phyloP scores from a whole-genome alignment of 305 asterid genomes.

The Fraxinus velutina region DNA sequence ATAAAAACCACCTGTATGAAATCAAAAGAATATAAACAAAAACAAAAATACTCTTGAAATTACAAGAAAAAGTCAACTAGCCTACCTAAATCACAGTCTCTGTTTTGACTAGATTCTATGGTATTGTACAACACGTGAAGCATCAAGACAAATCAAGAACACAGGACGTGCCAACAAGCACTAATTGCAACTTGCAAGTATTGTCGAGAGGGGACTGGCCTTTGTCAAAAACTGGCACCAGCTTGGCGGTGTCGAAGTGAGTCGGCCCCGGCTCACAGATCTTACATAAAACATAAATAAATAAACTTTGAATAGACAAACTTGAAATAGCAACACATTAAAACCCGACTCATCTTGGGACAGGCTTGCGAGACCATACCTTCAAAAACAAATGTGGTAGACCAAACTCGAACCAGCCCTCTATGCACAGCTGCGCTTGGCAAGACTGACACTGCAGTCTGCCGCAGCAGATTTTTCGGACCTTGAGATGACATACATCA shows the following conservation, averaged over 20 bases:
- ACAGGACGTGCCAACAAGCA: constrained; percentile 7
- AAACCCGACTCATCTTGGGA: not conserved
- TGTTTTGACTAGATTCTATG: not conserved
- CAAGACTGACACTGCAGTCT: too few species aligned
- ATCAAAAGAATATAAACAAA: not conserved
- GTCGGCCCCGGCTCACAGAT: not conserved
- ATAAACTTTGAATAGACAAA: too few species aligned
- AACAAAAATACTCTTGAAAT: not conserved
- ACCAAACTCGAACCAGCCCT: not conserved
- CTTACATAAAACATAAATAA: too few species aligned
- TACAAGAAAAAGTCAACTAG: not conserved
- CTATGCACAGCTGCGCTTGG: too few species aligned
- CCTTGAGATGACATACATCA: not conserved
- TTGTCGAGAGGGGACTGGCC: not conserved
- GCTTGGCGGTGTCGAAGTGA: not conserved
- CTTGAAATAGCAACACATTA: not conserved
- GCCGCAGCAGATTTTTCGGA: not conserved
- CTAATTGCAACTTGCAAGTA: not conserved
- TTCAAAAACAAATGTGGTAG: not conserved
- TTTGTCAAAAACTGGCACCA: not conserved
- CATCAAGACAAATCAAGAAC: not conserved
- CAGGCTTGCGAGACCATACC: not conserved
- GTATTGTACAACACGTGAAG: not conserved
- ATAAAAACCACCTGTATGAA: not conserved
- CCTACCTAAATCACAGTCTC: not conserved